phyloP scores from a whole-genome alignment of 805 yeast species.

The Sugiyamaella valdiviana region DNA sequence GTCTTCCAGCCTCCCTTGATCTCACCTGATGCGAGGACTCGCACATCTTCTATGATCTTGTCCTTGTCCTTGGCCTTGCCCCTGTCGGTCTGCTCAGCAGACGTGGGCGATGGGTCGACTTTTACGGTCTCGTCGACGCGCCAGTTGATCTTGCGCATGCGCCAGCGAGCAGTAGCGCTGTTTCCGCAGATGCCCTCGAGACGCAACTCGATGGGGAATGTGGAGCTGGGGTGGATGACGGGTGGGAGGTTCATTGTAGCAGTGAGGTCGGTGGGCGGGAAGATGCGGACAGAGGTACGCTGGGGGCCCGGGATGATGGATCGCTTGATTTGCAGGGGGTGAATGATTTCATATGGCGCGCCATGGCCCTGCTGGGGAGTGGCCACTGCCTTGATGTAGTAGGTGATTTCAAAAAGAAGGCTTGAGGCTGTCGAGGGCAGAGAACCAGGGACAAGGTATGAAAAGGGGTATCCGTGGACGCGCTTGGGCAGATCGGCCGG shows the following conservation, averaged over 20 bases:
- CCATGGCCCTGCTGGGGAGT: slow-evolving; percentile 23
- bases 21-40: slow-evolving; percentile 73
- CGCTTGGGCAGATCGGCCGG: slow-evolving; percentile 57
- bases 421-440: slow-evolving; percentile 65
- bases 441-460: slow-evolving; percentile 81
- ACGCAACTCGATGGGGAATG: slow-evolving; percentile 75
- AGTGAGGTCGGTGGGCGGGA: slow-evolving; percentile 90
- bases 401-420: slow-evolving; percentile 63
- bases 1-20: slow-evolving; percentile 92
- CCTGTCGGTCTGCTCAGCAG: background rate
- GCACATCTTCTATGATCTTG: slow-evolving; percentile 50
- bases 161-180: slow-evolving; percentile 52
- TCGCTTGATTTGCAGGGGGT: slow-evolving; percentile 70
- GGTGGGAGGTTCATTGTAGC: slow-evolving; percentile 85
- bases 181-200: slow-evolving; percentile 48
- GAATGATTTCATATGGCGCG: slow-evolving; percentile 36
- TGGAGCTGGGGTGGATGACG: slow-evolving; percentile 80
- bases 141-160: slow-evolving; percentile 87
- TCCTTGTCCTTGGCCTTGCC: slow-evolving; percentile 3
- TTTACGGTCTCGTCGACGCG: slow-evolving; percentile 77
- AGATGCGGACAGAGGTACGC: slow-evolving; percentile 78
- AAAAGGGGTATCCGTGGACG: slow-evolving; percentile 84
- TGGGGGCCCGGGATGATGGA: slow-evolving; percentile 78
- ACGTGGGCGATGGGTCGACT: slow-evolving; percentile 28
- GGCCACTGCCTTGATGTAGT: slow-evolving; percentile 61